These are phyloP conservation scores for Xylariales sp. DNA, from an alignment of 2,329 filamentous ascomycete species.

Conservation along the genomic window DNA sequence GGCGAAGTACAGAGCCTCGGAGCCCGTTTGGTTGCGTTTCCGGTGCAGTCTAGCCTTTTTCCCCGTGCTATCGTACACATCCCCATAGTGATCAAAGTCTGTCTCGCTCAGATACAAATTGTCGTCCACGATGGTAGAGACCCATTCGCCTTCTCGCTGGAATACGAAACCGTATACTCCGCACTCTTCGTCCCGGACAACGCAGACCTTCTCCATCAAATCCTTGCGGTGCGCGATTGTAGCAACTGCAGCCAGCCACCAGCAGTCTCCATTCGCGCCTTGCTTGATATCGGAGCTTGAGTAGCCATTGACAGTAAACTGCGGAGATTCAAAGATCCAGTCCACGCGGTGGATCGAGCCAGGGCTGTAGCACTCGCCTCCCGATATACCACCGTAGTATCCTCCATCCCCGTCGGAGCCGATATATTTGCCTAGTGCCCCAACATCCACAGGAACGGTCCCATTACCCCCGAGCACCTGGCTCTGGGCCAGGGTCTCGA, in stretches of 20 bases:
- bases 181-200: slow-evolving; percentile 60
- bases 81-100: slow-evolving; percentile 42
- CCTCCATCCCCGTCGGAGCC: slow-evolving; percentile 7
- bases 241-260: slow-evolving; percentile 66
- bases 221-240: slow-evolving; percentile 62
- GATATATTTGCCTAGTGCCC: slow-evolving; percentile 15
- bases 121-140: slow-evolving; percentile 67
- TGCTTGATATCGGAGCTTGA: slow-evolving; percentile 38
- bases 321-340: slow-evolving; percentile 37
- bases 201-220: slow-evolving; percentile 62
- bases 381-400: slow-evolving; percentile 9
- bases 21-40: slow-evolving; percentile 61
- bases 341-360: slow-evolving; percentile 38
- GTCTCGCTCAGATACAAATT: slow-evolving; percentile 59
- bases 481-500: slow-evolving; percentile 17
- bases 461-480: slow-evolving; percentile 18
- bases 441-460: slow-evolving; percentile 16
- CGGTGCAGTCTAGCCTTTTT: slow-evolving; percentile 57
- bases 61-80: slow-evolving; percentile 35
- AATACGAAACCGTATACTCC: slow-evolving; percentile 74
- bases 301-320: slow-evolving; percentile 36
- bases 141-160: slow-evolving; percentile 66
- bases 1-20: slow-evolving; percentile 64
- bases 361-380: slow-evolving; percentile 20
- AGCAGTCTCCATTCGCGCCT: slow-evolving; percentile 60